These are phyloP conservation scores for Tephrocybe sp. DNA, from an alignment of 768 basidiomycete genomes.

Conservation along the genomic window DNA sequence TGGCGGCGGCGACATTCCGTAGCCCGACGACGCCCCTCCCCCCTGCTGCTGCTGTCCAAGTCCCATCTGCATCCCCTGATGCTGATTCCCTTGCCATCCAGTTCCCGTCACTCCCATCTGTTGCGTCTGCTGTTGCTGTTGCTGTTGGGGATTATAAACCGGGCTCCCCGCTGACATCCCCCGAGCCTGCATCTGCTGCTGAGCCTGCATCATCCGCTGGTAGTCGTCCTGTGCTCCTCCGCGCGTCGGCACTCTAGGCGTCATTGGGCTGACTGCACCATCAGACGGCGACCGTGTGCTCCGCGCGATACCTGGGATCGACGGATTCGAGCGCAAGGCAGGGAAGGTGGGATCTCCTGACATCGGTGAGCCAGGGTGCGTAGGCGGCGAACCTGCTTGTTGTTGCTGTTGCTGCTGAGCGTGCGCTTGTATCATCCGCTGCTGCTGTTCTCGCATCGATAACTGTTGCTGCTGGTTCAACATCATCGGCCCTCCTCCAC, in stretches of 20 bases:
- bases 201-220: constrained; percentile 48
- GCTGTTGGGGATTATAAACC: constrained; percentile 28
- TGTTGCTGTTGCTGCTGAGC: constrained; percentile 33
- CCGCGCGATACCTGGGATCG: constrained; percentile 74
- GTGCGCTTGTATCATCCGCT: constrained; percentile 6
- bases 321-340: constrained; percentile 52
- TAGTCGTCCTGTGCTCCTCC: constrained; percentile 51
- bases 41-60: constrained; percentile 22
- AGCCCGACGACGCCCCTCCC: constrained; percentile 22
- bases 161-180: constrained; percentile 35
- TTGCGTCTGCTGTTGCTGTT: constrained; percentile 5
- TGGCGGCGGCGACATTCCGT: constrained; percentile 46
- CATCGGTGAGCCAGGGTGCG: constrained; percentile 45
- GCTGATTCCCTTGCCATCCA: constrained; percentile 24
- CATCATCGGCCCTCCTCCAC: constrained; percentile 17
- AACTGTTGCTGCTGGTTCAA: constrained; percentile 33
- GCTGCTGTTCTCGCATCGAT: constrained; percentile 16
- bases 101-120: constrained; percentile 6
- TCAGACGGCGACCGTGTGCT: constrained; percentile 79
- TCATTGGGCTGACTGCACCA: constrained; percentile 49
- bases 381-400: constrained; percentile 38
- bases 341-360: constrained; percentile 41
- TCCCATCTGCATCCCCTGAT: constrained; percentile 27
- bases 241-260: constrained; percentile 42
- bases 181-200: constrained; percentile 39